phyloP scores from a whole-genome alignment of 2,329 filamentous ascomycete species.

The Xylariomycetidae sp. region DNA sequence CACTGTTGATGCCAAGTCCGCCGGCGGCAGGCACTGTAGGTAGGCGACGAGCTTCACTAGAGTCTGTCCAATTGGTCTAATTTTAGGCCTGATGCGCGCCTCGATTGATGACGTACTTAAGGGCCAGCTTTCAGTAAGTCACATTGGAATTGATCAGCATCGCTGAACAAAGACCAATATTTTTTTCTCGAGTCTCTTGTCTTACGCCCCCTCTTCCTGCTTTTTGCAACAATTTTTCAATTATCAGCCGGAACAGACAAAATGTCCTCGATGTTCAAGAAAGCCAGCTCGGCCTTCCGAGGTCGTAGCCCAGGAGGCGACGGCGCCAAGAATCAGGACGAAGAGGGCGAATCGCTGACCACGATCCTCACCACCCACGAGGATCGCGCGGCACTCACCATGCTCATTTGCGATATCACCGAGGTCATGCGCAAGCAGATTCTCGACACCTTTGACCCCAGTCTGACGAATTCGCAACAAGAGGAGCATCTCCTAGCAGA shows the following conservation, averaged over 20 bases:
- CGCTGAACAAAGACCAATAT: background rate
- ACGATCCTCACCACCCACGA: conserved; percentile 19
- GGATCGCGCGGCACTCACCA: conserved; percentile 20
- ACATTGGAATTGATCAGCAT: too few species aligned
- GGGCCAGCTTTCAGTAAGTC: too few species aligned
- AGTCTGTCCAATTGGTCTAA: too few species aligned
- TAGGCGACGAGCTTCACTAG: too few species aligned
- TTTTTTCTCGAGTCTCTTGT: background rate
- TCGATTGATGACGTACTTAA: conserved; percentile 3
- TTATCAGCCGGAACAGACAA: background rate
- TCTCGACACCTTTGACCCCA: conserved; percentile 18
- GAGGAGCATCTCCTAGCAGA: conserved; percentile 3
- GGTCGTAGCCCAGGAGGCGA: conserved; percentile 8
- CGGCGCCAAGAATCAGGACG: conserved; percentile 9
- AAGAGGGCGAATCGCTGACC: conserved; percentile 22
- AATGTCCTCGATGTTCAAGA: conserved; percentile 21
- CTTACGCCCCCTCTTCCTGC: background rate
- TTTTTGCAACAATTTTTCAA: background rate
- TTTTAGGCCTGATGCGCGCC: too few species aligned
- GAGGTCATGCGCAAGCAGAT: conserved; percentile 21
- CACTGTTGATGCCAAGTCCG: too few species aligned
- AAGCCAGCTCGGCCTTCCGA: conserved; percentile 16
- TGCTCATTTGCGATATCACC: conserved; percentile 21
- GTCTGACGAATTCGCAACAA: conserved; percentile 12
- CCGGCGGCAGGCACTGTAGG: too few species aligned